Evolutionary conservation across 257 asterid species (phyloP).

Genomic region (Phtheirospermum japonicum): DNA sequence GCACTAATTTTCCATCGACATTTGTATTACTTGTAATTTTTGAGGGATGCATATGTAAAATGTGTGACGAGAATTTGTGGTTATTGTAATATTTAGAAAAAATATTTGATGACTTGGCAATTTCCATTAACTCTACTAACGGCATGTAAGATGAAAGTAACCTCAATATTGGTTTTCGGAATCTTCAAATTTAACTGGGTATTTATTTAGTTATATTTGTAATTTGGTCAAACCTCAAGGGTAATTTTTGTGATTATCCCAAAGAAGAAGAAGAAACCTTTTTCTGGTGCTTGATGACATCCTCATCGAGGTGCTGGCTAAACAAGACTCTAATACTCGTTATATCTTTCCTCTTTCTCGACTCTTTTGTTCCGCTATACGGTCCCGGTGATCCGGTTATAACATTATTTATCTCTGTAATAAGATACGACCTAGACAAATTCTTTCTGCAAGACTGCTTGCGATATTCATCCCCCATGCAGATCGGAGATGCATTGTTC

Average conservation of each 20-base stretch:
- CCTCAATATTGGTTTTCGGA: background rate
- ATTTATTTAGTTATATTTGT: no score
- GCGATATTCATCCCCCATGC: constrained; percentile 92
- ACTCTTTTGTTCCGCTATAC: constrained; percentile 39
- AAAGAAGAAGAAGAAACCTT: constrained; percentile 42
- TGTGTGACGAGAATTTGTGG: no score
- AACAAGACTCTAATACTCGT: constrained; percentile 66
- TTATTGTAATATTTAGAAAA: no score
- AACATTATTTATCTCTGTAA: constrained; percentile 50
- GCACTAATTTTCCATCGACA: no score
- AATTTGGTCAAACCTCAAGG: background rate
- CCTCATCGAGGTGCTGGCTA: constrained; percentile 87
- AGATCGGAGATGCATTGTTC: constrained; percentile 67
- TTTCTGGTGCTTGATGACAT: constrained; percentile 68
- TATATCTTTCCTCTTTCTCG: constrained; percentile 77
- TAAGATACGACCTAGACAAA: constrained; percentile 41
- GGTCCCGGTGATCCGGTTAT: constrained; percentile 31
- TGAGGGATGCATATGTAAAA: no score
- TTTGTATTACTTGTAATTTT: no score
- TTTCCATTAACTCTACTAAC: no score
- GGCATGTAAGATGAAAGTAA: background rate
- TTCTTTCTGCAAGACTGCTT: constrained; percentile 68
- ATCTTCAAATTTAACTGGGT: background rate
- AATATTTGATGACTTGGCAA: no score
- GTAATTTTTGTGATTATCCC: background rate